phyloP scores from a whole-genome alignment of 345 rosid species.

The Populus ilicifolia region DNA sequence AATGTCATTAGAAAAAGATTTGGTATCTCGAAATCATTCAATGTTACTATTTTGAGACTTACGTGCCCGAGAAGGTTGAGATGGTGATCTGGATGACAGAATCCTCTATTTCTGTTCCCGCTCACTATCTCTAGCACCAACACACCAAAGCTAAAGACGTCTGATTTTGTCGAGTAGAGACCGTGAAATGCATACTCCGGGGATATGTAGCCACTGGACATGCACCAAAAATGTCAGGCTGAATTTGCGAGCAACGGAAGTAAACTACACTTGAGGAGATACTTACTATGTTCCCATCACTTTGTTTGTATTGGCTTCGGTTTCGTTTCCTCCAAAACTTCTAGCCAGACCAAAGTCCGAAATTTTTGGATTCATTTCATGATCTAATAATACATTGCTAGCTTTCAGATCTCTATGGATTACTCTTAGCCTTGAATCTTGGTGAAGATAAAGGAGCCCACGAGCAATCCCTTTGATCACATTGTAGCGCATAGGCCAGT shows the following conservation, averaged over 20 bases:
- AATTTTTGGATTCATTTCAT: conserved; percentile 10
- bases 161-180: not conserved
- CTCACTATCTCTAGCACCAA: conserved; percentile 1
- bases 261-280: not conserved
- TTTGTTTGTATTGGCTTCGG: not conserved
- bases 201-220: not conserved
- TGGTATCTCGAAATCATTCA: not conserved
- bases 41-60: not conserved
- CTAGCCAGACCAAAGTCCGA: conserved; percentile 14
- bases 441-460: conserved; percentile 14
- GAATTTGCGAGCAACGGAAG: not conserved
- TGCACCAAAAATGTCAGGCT: not conserved
- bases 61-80: conserved; percentile 16
- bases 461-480: conserved; percentile 15
- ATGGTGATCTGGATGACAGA: not conserved
- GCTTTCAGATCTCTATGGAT: not conserved
- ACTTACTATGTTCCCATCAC: conserved; percentile 14
- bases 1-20: not conserved
- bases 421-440: conserved; percentile 16
- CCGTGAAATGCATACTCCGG: conserved; percentile 1
- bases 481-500: not conserved
- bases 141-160: not conserved
- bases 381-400: conserved; percentile 3
- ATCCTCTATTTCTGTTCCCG: conserved; percentile 4
- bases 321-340: conserved; percentile 7